phyloP scores from a whole-genome alignment of 176 grass and related monocot species.

The Raddia guianensis region DNA sequence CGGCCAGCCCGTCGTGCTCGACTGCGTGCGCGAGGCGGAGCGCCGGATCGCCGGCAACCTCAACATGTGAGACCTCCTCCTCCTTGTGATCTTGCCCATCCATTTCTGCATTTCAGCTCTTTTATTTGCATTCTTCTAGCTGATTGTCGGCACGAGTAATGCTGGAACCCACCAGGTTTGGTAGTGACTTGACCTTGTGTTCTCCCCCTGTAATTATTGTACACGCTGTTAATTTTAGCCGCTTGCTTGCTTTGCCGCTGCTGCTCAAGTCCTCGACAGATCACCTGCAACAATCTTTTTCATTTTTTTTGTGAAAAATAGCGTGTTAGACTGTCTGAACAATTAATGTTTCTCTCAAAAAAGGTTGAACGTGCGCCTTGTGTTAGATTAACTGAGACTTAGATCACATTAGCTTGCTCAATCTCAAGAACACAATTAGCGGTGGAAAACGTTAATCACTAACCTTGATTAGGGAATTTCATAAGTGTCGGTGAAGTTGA shows the following conservation, averaged over 20 bases:
- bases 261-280: neutral
- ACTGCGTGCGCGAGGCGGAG: slow-evolving; percentile 91
- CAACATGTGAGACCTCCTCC: slow-evolving; percentile 69
- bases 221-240: neutral
- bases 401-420: too few species aligned
- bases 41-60: slow-evolving; percentile 75
- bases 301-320: slow-evolving; percentile 6
- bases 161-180: slow-evolving; percentile 21
- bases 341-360: neutral
- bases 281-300: neutral
- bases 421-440: too few species aligned
- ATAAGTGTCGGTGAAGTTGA: too few species aligned
- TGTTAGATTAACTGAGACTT: too few species aligned
- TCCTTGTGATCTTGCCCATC: neutral
- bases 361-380: neutral
- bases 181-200: too few species aligned
- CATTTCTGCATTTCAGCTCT: neutral
- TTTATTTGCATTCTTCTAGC: neutral
- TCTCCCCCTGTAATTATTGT: neutral
- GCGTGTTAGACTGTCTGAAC: neutral
- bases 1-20: slow-evolving; percentile 83
- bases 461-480: too few species aligned
- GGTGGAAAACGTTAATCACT: too few species aligned
- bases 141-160: neutral
- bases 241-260: slow-evolving; percentile 25